A percentile compares a stretch with the other conserved stretches of the same genome.
These are phyloP conservation scores for Blastomyces percursus DNA, from an alignment of 2,329 filamentous ascomycete species.

Conservation along the genomic window DNA sequence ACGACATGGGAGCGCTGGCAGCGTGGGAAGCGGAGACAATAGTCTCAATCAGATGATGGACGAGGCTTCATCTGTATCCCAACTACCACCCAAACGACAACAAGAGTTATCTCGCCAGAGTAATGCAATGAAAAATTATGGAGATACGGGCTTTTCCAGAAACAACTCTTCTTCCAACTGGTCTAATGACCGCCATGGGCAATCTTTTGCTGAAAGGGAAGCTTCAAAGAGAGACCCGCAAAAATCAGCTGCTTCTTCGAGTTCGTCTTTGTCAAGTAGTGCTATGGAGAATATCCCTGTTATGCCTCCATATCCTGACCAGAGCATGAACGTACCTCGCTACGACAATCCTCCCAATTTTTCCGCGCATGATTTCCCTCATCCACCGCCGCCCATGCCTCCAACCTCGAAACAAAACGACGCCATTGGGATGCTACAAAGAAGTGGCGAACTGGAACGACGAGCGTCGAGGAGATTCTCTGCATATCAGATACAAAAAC, in stretches of 20 bases:
- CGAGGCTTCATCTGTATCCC: conserved; percentile 23
- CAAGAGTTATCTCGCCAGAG: conserved; percentile 26
- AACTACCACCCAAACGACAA: conserved; percentile 25
- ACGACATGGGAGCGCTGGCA: conserved; percentile 39
- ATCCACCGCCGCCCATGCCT: conserved; percentile 65
- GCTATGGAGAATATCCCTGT: conserved; percentile 67
- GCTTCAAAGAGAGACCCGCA: conserved; percentile 31
- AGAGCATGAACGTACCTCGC: conserved; percentile 15
- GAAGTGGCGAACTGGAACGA: conserved; percentile 83
- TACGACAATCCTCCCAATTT: conserved; percentile 16
- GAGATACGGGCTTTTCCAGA: conserved; percentile 20
- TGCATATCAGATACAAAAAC: conserved; percentile 92
- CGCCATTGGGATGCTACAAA: conserved; percentile 79
- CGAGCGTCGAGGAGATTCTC: conserved; percentile 89
- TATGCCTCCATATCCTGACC: conserved; percentile 54
- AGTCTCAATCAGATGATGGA: conserved; percentile 38
- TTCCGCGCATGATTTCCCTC: conserved; percentile 21
- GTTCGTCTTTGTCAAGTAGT: conserved; percentile 47
- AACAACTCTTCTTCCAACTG: conserved; percentile 20
- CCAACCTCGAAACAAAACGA: conserved; percentile 76
- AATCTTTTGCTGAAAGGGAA: conserved; percentile 30
- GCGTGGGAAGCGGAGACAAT: conserved; percentile 34
- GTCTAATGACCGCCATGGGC: conserved; percentile 19
- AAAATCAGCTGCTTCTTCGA: conserved; percentile 22
- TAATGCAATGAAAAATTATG: conserved; percentile 30